Evolutionary conservation across 768 basidiomycete species (phyloP).

Genomic region (Suillus tomentosus): DNA sequence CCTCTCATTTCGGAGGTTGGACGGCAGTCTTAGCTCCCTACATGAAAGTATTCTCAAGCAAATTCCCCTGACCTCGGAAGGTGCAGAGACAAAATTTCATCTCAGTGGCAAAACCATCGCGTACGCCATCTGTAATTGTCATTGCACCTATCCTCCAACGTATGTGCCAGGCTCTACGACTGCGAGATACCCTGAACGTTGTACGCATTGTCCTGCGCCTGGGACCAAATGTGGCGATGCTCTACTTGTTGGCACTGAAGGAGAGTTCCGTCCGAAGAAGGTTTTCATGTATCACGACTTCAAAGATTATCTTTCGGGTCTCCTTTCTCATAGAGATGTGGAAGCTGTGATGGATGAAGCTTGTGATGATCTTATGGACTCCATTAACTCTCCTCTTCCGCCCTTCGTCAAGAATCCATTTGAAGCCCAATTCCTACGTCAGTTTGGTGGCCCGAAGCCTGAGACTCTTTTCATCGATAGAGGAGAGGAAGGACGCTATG

Average conservation of each 20-base stretch:
- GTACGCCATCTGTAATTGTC: constrained; percentile 10
- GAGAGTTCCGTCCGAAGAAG: neutral
- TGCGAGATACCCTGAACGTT: neutral
- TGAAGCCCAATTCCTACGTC: neutral
- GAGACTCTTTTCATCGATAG: neutral
- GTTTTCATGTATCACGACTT: constrained; percentile 11
- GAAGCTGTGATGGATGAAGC: constrained; percentile 1
- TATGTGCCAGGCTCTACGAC: neutral
- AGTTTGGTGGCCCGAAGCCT: neutral
- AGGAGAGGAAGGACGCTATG: constrained; percentile 19
- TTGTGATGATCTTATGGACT: neutral
- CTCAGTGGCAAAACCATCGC: neutral
- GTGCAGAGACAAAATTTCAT: neutral
- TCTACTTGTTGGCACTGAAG: constrained; percentile 1
- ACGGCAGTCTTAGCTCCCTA: too few relatives aligned
- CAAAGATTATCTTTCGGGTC: constrained; percentile 4
- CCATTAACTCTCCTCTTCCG: neutral
- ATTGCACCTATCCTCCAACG: constrained; percentile 4
- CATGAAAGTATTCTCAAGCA: too few relatives aligned
- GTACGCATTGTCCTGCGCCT: neutral
- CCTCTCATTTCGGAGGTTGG: neutral
- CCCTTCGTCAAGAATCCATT: constrained; percentile 11
- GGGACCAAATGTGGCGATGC: neutral
- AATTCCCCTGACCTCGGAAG: neutral
- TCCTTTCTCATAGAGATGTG: constrained; percentile 1